Percentiles rank a stretch among this genome's conserved stretches.
These are phyloP conservation scores for Colletotrichum orbiculare DNA, from an alignment of 2,329 filamentous ascomycete species.

Conservation along the genomic window DNA sequence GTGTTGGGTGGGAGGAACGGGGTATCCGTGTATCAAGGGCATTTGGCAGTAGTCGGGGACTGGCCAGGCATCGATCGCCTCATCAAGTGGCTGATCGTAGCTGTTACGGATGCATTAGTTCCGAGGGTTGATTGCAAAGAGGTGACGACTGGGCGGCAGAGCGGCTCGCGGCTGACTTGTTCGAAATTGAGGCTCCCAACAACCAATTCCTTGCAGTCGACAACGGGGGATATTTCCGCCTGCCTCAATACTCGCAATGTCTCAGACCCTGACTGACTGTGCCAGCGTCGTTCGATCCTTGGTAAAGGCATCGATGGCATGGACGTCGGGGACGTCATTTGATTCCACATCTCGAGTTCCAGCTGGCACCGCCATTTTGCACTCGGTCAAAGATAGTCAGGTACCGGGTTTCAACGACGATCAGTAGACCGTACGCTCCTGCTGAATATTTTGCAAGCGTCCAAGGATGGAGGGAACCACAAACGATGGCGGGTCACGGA, in stretches of 20 bases:
- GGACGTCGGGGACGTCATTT: neutral
- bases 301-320: constrained; percentile 11
- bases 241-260: constrained; percentile 2
- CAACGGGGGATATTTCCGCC: neutral
- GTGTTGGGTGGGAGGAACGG: too few relatives aligned
- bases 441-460: neutral
- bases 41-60: too few relatives aligned
- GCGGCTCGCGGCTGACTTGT: neutral
- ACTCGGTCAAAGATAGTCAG: constrained; percentile 1
- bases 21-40: too few relatives aligned
- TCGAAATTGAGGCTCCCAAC: constrained; percentile 18
- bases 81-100: neutral
- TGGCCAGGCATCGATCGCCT: neutral
- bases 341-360: constrained; percentile 12
- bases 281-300: neutral
- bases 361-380: neutral
- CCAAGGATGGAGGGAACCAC: constrained; percentile 2
- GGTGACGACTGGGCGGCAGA: constrained; percentile 9
- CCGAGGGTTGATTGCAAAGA: neutral
- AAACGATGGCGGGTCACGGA: constrained; percentile 19
- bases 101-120: neutral
- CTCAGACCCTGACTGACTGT: constrained; percentile 9
- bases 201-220: constrained; percentile 14
- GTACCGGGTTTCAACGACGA: constrained; percentile 13
- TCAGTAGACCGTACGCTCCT: constrained; percentile 9